Percentiles rank a stretch among this genome's conserved stretches.
Evolutionary conservation across 2,329 filamentous ascomycete species (phyloP).

Genomic region (Pleurostoma richardsiae): DNA sequence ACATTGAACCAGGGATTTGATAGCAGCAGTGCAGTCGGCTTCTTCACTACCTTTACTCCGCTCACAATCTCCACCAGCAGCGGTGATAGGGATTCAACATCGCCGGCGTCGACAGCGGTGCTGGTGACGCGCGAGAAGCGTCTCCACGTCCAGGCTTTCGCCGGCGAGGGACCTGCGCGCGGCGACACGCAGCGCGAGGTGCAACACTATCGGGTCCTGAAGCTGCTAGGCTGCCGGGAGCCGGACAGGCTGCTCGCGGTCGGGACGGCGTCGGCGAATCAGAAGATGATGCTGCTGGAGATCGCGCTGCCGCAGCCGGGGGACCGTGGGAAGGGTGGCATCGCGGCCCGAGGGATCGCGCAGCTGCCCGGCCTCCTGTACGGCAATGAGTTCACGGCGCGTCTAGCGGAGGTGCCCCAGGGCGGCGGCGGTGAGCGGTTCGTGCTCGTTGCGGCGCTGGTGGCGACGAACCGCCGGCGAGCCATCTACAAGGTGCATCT

Average conservation of each 20-base stretch:
- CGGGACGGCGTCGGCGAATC: slow-evolving; percentile 12
- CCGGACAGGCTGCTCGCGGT: slow-evolving; percentile 17
- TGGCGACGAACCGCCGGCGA: slow-evolving; percentile 11
- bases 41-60: slow-evolving; percentile 22
- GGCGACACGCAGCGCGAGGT: slow-evolving; percentile 13
- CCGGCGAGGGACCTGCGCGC: neutral
- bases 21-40: slow-evolving; percentile 14
- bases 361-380: slow-evolving; percentile 10
- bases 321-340: neutral
- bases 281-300: slow-evolving; percentile 16
- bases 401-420: slow-evolving; percentile 3
- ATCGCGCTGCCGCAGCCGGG: slow-evolving; percentile 9
- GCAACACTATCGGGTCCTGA: slow-evolving; percentile 19
- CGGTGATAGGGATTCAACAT: neutral
- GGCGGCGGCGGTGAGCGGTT: slow-evolving; percentile 6
- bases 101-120: neutral
- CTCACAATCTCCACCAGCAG: slow-evolving; percentile 14
- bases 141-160: slow-evolving; percentile 14
- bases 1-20: slow-evolving; percentile 10
- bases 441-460: slow-evolving; percentile 16
- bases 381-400: slow-evolving; percentile 12
- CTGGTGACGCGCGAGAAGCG: slow-evolving; percentile 19
- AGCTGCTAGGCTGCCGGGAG: slow-evolving; percentile 13
- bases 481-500: slow-evolving; percentile 14
- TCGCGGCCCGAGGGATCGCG: slow-evolving; percentile 8